Conservation (phyloP, 225 moss, liverwort and hornwort genomes). For the Polytrichum commune region DNA sequence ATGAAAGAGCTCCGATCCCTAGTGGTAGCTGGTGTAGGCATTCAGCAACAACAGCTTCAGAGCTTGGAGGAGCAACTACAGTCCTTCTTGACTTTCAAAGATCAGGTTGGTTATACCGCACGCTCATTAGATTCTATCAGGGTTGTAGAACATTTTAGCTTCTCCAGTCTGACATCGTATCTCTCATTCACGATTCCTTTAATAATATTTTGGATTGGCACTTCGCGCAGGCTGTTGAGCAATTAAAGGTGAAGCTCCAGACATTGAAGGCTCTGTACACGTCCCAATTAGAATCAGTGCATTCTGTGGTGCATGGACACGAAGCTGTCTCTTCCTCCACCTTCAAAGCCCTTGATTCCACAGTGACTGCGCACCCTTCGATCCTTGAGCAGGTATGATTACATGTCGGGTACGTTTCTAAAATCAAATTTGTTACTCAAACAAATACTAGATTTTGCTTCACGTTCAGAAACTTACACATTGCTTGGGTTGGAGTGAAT, state of each 20-base stretch:
- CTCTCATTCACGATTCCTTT: no score
- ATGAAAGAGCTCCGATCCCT: conserved; percentile 64
- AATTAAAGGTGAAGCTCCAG: conserved; percentile 58
- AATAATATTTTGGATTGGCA: no score
- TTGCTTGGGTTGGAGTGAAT: neutral
- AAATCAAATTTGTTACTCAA: neutral
- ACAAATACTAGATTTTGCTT: no score
- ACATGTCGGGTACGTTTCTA: neutral
- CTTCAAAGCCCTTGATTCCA: conserved; percentile 39
- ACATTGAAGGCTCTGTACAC: conserved; percentile 51
- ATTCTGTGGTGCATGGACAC: conserved; percentile 52
- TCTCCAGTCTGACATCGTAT: neutral
- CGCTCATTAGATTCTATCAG: no score
- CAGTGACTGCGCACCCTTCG: conserved; percentile 39
- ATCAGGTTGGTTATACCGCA: conserved; percentile 36
- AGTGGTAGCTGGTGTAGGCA: conserved; percentile 63
- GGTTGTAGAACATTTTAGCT: neutral
- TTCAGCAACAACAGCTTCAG: conserved; percentile 71
- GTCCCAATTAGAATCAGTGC: conserved; percentile 55
- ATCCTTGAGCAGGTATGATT: conserved; percentile 35
- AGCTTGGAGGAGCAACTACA: conserved; percentile 71
- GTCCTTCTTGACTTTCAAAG: conserved; percentile 50
- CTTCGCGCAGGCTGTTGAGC: conserved; percentile 50
- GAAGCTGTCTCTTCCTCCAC: conserved; percentile 58
- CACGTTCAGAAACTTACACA: no score